Evolutionary conservation across 1,284 basidiomycete species (phyloP), one percentile per base, ranked within the genome.

Genomic region (Boletellus dicymbophilus): DNA sequence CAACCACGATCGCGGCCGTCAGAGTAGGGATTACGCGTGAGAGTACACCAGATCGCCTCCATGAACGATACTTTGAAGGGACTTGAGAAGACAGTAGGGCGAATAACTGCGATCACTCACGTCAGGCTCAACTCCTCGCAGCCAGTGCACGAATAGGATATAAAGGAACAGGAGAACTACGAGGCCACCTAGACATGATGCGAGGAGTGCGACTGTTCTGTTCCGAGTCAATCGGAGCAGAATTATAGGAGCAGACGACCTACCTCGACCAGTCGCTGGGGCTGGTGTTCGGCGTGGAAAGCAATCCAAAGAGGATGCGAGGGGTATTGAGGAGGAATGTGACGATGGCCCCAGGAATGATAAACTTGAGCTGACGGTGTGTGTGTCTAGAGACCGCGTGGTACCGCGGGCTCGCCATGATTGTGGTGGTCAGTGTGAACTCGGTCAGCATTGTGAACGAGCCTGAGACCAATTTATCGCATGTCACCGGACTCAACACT

Each of bases 151-250:
- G 38, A 84, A 63, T 12, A 90, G 66, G 30, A 90, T 76, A 57
- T 88, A 90, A 47, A 89, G 65, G 67, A 90, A 90, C n/a, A 90
- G 69, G 1, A 71, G 62, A 46, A 90, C 63, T 11, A 88, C 89
- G 23, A 80, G 66, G 20, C 76, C 60, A 13, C 81, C 85, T 22
- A 83, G 73, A 20, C 67, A 73, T 11, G 80, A 68, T 21, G 81
- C 77, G 21, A 72, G 66, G 37, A 77, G 58, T 8, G 84, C 81
- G 34, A 71, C 71, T 12, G 76, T 71, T 56, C 85, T 87, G 52
- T 46, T 46, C 27, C 12, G 11, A 7, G 39, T 60, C 46, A 57
- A 13, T 37, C 20, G 42, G 20, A 20, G 44, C 18, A 46, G 20
- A 15, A 37, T 33, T 7, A 11, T 20, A 33, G 9, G 34, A 31